Evolutionary conservation across 345 rosid species (phyloP).

Genomic region (Euclidium syriacum): DNA sequence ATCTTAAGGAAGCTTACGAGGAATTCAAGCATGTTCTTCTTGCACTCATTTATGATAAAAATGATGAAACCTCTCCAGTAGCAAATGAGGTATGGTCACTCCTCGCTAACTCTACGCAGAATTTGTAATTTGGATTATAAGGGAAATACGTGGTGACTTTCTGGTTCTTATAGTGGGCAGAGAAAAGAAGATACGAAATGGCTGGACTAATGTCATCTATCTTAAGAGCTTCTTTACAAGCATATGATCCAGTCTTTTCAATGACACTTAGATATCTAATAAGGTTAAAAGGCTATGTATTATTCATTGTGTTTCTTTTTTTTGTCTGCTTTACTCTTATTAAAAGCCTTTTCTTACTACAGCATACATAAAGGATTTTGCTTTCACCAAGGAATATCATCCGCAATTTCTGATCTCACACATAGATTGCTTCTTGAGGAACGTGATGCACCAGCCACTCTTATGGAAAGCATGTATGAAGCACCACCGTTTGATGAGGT

Average conservation of each 20-base stretch:
- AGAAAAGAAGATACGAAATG: conserved; percentile 82
- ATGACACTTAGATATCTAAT: conserved; percentile 86
- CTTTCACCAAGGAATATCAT: conserved; percentile 66
- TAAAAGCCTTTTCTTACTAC: conserved; percentile 27
- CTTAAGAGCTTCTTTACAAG: conserved; percentile 79
- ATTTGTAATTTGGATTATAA: conserved; percentile 21
- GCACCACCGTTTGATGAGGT: conserved; percentile 97
- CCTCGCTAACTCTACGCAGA: conserved; percentile 13
- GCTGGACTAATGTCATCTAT: conserved; percentile 88
- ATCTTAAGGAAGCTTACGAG: conserved; percentile 91
- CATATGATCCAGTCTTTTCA: conserved; percentile 77
- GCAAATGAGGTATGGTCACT: conserved; percentile 64
- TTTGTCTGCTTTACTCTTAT: not conserved
- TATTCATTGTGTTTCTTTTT: not conserved
- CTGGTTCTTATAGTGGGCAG: conserved; percentile 73
- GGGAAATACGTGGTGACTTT: conserved; percentile 19
- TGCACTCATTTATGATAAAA: conserved; percentile 75
- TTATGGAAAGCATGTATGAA: conserved; percentile 62
- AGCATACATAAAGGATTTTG: conserved; percentile 88
- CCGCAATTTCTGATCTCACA: conserved; percentile 85
- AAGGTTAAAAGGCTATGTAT: conserved; percentile 44
- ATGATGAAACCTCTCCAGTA: conserved; percentile 80
- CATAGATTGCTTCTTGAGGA: conserved; percentile 83
- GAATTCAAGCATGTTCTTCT: conserved; percentile 97
- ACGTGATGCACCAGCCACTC: conserved; percentile 75